Evolutionary conservation across 1,284 basidiomycete genomes (phyloP).

Genomic region (Pseudozyma thailandica): DNA sequence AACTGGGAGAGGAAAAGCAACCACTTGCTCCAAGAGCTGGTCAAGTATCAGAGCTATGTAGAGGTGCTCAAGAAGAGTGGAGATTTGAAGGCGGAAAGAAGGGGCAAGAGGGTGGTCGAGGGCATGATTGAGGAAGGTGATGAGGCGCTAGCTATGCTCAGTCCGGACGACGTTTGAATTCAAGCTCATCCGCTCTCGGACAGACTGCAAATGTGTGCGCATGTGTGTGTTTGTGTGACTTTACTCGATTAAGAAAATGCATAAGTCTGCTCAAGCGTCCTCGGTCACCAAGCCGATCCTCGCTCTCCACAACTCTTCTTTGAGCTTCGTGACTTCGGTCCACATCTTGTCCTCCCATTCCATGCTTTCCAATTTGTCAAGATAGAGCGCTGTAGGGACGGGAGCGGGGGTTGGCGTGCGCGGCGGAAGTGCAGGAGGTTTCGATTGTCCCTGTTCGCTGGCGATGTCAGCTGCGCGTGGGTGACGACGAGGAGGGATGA

Average conservation of each 20-base stretch:
- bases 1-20: constrained; percentile 95
- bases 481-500: constrained; percentile 33
- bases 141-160: constrained; percentile 22
- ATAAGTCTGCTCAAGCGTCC: not conserved
- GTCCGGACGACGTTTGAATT: not conserved
- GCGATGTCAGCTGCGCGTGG: constrained; percentile 1
- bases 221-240: not conserved
- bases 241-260: too few relatives aligned
- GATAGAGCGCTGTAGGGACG: constrained; percentile 16
- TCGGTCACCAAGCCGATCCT: constrained; percentile 43
- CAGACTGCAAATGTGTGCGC: not conserved
- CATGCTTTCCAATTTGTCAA: constrained; percentile 35
- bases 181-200: not conserved
- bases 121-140: constrained; percentile 42
- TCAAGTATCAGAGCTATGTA: constrained; percentile 95
- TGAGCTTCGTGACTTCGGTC: constrained; percentile 57
- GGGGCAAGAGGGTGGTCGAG: constrained; percentile 45
- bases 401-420: constrained; percentile 9
- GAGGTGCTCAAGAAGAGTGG: constrained; percentile 74
- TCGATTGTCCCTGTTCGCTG: not conserved
- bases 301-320: constrained; percentile 57
- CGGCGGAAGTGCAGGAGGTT: constrained; percentile 3
- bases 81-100: constrained; percentile 41
- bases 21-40: constrained; percentile 87
- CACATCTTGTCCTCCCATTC: constrained; percentile 63